Base-by-base conservation (phyloP, 1,139 yeast species). In the Yamadazyma spencermartinsiae region DNA sequence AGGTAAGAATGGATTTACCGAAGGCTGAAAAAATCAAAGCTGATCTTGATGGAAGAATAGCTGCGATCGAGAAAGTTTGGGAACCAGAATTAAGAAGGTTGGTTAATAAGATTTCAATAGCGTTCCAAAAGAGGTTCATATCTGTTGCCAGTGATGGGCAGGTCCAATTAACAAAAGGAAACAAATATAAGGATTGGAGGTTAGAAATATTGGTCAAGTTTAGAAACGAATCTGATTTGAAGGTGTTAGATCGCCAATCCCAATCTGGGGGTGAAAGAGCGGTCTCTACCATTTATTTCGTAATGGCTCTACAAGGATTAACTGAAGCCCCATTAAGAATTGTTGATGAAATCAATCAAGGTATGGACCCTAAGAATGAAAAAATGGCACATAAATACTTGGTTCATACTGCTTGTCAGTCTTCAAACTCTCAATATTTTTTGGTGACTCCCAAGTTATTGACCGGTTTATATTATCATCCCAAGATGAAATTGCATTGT, bases 221-320 rank as follows among this genome's bases (percentile, higher is more conserved):
- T 60, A 74, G 98, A 54, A 86, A 83, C 46, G 79, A 75, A 38
- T 81, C 90, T 10, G 81, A 76, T 17, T 63, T 86, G 44, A 82
- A 82, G 48, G 75, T 79, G 17, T 70, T 92, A 38, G 92, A 88
- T 52, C 80, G 88, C 21, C 92, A 86, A 45, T 80, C 94, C 2
- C 98, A 94, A 60, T 88, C 97, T 0, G 99, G 99, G 39, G 99
- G 99, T 37, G 99, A 94, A 59, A 77, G 96, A 52, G 95, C 98
- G 0, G 96, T 92, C 0, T 83, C 97, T 0, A 94, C 98, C 0
- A 90, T 92, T 7, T 79, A 89, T 42, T 94, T 86, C 56, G 76
- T 94, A 52, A 86, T 94, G 75, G 84, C 98, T 1, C 65, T 94
- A 44, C 99, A 94, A 63, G 92, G 90, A n/a, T 71, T 87, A 42